Conservation (phyloP, 805 yeast species). For the Teunomyces funiuensis region DNA sequence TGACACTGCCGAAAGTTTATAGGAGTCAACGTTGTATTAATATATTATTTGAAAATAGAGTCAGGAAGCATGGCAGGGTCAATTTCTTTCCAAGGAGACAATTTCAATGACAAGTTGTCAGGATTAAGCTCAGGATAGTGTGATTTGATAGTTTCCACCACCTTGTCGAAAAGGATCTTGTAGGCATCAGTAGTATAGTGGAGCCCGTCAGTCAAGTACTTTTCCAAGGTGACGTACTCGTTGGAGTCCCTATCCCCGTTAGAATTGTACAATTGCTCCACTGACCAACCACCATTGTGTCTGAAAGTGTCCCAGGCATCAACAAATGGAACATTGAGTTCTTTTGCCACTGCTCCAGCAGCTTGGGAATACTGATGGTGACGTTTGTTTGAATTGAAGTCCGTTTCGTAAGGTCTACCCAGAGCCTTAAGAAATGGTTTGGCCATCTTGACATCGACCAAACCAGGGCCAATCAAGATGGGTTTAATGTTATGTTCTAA, state of each 20-base stretch:
- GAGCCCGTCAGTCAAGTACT: not conserved
- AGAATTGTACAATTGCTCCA: conserved; percentile 23
- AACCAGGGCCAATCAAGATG: conserved; percentile 63
- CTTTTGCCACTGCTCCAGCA: conserved; percentile 44
- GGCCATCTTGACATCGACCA: conserved; percentile 42
- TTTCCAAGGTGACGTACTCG: not conserved
- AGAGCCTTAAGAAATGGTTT: conserved; percentile 18
- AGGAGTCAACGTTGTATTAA: not conserved
- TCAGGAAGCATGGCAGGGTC: conserved; percentile 11
- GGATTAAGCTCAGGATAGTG: conserved; percentile 52
- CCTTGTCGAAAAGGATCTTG: conserved; percentile 44
- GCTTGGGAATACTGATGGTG: conserved; percentile 53
- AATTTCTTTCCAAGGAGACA: conserved; percentile 43
- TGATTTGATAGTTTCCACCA: conserved; percentile 37
- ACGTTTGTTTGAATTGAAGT: conserved; percentile 38
- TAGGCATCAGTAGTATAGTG: conserved; percentile 26
- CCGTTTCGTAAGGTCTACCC: conserved; percentile 20
- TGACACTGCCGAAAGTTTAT: not conserved
- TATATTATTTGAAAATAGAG: conserved; percentile 5
- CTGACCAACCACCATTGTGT: conserved; percentile 29
- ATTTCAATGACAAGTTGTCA: conserved; percentile 31
- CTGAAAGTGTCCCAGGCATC: conserved; percentile 50
- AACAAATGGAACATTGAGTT: conserved; percentile 54
- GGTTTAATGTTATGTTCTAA: conserved; percentile 45
- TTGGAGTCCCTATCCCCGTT: not conserved